These are phyloP conservation scores for Coemansia sp. DNA, from an alignment of 192 early-diverging fungal species.

Conservation along the genomic window DNA sequence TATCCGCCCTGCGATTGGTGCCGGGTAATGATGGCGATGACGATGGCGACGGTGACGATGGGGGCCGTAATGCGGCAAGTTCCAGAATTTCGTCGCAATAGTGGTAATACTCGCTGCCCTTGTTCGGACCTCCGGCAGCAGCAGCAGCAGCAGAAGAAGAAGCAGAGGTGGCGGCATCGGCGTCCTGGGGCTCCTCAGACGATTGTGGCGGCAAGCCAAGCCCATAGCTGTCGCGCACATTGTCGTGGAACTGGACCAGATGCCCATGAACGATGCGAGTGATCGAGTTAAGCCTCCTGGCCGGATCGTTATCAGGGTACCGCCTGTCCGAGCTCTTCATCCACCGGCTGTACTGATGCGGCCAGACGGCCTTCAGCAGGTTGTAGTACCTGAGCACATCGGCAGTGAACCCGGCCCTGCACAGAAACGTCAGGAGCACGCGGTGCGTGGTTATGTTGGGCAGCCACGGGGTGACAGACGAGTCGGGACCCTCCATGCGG, in stretches of 20 bases:
- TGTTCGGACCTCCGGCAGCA: neutral
- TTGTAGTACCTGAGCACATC: conserved; percentile 9
- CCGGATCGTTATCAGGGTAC: neutral
- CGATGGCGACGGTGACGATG: no score
- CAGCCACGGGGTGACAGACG: conserved; percentile 23
- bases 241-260: conserved; percentile 9
- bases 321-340: neutral
- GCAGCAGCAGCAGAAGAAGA: no score
- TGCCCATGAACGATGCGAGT: conserved; percentile 19
- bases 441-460: conserved; percentile 39
- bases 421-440: conserved; percentile 23
- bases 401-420: neutral
- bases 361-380: conserved; percentile 19
- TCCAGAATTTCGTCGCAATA: conserved; percentile 14
- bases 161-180: no score
- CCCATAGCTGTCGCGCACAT: conserved; percentile 12
- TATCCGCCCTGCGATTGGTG: neutral
- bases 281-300: conserved; percentile 7
- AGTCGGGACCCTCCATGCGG: neutral
- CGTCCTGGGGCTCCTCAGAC: no score
- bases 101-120: neutral
- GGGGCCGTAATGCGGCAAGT: neutral
- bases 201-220: neutral
- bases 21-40: no score
- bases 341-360: conserved; percentile 28